Base-by-base conservation (phyloP, 2,329 filamentous ascomycete species). In the Hypoxylon sp. region DNA sequence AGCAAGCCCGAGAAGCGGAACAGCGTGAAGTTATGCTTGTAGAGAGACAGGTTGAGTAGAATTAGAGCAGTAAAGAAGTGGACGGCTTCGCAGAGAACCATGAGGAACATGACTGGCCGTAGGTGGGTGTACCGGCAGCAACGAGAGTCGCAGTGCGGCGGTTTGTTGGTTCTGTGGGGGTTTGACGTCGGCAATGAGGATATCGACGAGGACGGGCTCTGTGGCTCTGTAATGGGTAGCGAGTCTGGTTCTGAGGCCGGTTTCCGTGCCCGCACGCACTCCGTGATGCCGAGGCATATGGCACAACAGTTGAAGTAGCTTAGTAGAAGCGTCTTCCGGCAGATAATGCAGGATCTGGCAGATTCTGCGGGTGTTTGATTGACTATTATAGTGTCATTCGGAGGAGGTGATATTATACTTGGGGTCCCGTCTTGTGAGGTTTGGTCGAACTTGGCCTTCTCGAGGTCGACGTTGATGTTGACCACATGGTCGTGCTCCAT, bases 271-370 rank as follows among this genome's bases (percentile, higher is more conserved):
- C 34, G 45, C 5, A 37, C 39, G 55, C 53, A 55, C 59, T 67
- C 45, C 47, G 63, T 46, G 50, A 58, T 21, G 51, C 67, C 65
- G 34, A 67, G 61, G 48, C 69, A 71, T 14, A 68, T 43, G 39
- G 64, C 67, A 46, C 69, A 71, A 62, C 69, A 71, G 67, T 61
- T 63, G 64, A 71, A 70, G 54, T 71, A 70, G 54, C 67, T 71
- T 14, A 70, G 54, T 12, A 70, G 56, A 12, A 68, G 62, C 14
- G 67, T 70, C 30, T 68, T 65, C 6, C 64, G 69, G 56, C 69
- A 71, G 53, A 70, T 43, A 34, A 62, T 8, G 62, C 69, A 71
- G 39, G 69, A 67, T 19, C n/a, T 63, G 16, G 30, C 7, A 14
- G 43, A 41, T 5, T 32, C 46, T 21, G 47, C 5, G 21, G 45